Evolutionary conservation across 768 basidiomycete genomes (phyloP), one percentile per base, ranked within the genome.

Genomic region (Dendrothele bispora): DNA sequence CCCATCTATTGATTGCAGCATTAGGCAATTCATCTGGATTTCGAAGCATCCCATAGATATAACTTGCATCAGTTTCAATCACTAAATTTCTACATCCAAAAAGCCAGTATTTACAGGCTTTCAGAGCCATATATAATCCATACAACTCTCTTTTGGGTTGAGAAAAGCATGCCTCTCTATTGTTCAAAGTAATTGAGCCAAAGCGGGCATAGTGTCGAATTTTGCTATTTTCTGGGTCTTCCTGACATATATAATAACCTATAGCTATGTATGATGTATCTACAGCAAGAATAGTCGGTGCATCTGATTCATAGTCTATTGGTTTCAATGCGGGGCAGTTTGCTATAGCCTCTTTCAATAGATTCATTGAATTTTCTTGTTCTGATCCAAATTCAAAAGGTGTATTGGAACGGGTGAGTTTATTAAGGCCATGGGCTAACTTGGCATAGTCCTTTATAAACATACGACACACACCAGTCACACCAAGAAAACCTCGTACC

Each of bases 41-140:
- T 39, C 73, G 69, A 2, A 75, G 42, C 71, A 74, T 75, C 15
- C 66, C 69, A 43, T 69, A 68, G 7, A 76, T 71, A 46, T 68
- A 68, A 26, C 67, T 56, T 0, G 69, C 71, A 53, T 75, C 68
- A 0, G 68, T 65, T 53, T 73, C 69, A 0, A 75, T 57, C 17
- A 55, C 41, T 0, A 75, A 50, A 2, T 60, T 66, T 26, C 55
- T 51, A 1, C 61, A 43, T 4, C 62, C 65, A 17, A 65, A 39
- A 2, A 70, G 24, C 25, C 58, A 55, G 1, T 58, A 29, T 2
- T 49, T 34, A 25, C 63, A 54, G 25, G 45, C 52, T 32, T 50
- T 37, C 5, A 68, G 29, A 1, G 67, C 62, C 1, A 61, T 50
- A 42, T 57, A 71, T 1, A 72, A 29, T 5, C 72, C 65, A 50